Percentiles rank a stretch among this genome's conserved stretches.
Evolutionary conservation across 2,329 filamentous ascomycete genomes (phyloP).

Genomic region (Xylariaceae sp.): DNA sequence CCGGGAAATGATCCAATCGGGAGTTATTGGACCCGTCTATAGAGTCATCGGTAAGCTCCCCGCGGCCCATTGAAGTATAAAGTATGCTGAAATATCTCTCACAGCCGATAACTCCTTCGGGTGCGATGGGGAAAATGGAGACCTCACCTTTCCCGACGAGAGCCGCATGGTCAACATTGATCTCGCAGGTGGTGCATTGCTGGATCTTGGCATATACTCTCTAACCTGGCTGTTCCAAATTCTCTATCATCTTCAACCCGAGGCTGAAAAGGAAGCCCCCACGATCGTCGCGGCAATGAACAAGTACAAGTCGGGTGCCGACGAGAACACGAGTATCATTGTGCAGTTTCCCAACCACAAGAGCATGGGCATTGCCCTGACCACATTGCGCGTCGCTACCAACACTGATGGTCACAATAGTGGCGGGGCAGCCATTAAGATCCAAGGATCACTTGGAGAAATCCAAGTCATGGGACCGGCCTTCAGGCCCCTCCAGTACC

Average conservation of each 20-base stretch:
- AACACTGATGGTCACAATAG: slow-evolving; percentile 59
- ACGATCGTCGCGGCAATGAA: slow-evolving; percentile 65
- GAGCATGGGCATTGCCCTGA: slow-evolving; percentile 69
- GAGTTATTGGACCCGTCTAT: slow-evolving; percentile 57
- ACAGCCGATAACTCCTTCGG: slow-evolving; percentile 59
- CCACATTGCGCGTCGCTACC: slow-evolving; percentile 57
- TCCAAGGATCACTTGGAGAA: slow-evolving; percentile 77
- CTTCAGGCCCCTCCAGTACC: slow-evolving; percentile 64
- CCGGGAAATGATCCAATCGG: slow-evolving; percentile 57
- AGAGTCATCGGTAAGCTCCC: slow-evolving; percentile 48
- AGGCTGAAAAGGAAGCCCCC: slow-evolving; percentile 64
- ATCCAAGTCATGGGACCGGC: slow-evolving; percentile 74
- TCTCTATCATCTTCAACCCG: slow-evolving; percentile 74
- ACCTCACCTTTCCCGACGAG: slow-evolving; percentile 53
- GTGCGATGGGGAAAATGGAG: slow-evolving; percentile 52
- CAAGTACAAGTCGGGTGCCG: slow-evolving; percentile 70
- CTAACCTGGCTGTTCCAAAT: slow-evolving; percentile 90
- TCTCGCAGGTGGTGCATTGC: slow-evolving; percentile 74
- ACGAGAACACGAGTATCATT: slow-evolving; percentile 75
- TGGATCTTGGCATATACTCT: slow-evolving; percentile 85
- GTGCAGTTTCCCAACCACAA: slow-evolving; percentile 67
- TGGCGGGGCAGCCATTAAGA: slow-evolving; percentile 65
- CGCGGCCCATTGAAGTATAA: background rate
- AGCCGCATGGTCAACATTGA: slow-evolving; percentile 80
- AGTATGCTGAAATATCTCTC: slow-evolving; percentile 3